Evolutionary conservation across 306 rosid genomes (phyloP), one percentile per base, ranked within the genome.

Genomic region (Quercus mongolica): DNA sequence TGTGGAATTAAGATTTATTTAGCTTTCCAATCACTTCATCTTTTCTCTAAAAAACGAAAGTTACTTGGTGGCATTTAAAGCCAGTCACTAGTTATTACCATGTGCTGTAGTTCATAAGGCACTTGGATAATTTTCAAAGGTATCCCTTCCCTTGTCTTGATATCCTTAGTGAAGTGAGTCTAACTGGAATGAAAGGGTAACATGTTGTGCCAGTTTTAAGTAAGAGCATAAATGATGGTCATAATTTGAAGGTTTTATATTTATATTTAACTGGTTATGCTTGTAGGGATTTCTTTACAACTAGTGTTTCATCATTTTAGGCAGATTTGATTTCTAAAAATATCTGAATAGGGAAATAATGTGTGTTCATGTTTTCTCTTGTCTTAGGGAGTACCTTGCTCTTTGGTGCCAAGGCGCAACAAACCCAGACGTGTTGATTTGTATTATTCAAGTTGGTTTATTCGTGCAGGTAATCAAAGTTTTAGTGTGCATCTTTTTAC

Each of bases 391-490:
- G 82, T 89, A 52, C 92, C 87, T 9, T 72, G 81, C 85, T 44
- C 90, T 67, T 81, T 81, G 4, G 83, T 89, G 67, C 90, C 89
- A 4, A 86, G 90, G 57, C 92, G 83, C 28, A 77, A 82, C 74
- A 89, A 89, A 83, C 90, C 89, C 33, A 89, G 84, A 57, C 90
- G 92, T 5, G 92, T 89, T 23, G 90, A 89, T 49, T 77, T 89
- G 77, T 89, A 84, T 78, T 89, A 89, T 76, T 89, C 92, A 61
- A 89, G 92, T 57, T 89, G 92, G 92, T 87, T 90, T 84, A 85
- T 89, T 49, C 92, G 90, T 75, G 81, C 90, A 82, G 92, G 92
- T 89, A 85, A 79, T 11, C 28, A 31, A 31, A 56, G 62, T 28
- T 21, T 23, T 26, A 4, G 2, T 26, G 5, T 23, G 21, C 23